Base-by-base conservation (phyloP, 2,329 filamentous ascomycete species). In the Botryotinia globosa region DNA sequence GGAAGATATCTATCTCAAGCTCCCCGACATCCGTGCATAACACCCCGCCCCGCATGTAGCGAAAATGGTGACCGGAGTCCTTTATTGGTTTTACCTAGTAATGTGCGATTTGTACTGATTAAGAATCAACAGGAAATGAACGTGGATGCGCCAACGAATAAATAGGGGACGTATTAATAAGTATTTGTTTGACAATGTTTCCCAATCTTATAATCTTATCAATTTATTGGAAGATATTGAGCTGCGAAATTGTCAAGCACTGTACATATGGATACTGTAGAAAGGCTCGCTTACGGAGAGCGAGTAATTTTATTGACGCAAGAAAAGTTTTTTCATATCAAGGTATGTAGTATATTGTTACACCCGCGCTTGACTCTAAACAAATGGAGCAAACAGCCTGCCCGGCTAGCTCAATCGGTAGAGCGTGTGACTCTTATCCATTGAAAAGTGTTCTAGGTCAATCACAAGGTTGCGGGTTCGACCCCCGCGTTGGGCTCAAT, bases 381-480 rank as follows among this genome's bases (percentile, higher is more conserved):
- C 45, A 67, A 67, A 42, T 67, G 48, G 34, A 67, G 64, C 64
- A 67, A 68, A 39, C 48, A 72, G 70, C 66, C 65, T 59, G 75
- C 77, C 76, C 75, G 76, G 76, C 73, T 77, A 79, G 77, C 77
- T 79, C 77, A 79, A 78, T 78, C 77, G 78, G 78, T 79, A 78
- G 78, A 78, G 78, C 78, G 77, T 79, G 77, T 77, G 78, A 74
- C 77, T 79, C 77, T 79, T 77, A 79, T 37, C 44, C 25, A 56
- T 67, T 67, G 25, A 39, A 67, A 56, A 16, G 56, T 67, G 25
- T 67, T 67, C 64, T 42, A 65, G 48, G 25, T 67, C 34, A 22
- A 82, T 82, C 82, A 82, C 79, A 83, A 83, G 82, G 82, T 80
- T 83, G 81, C 80, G 82, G 82, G 82, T 83, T 83, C 82, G 82